phyloP scores from a whole-genome alignment of 2,329 filamentous ascomycete species.

The Verticillium alfalfae region DNA sequence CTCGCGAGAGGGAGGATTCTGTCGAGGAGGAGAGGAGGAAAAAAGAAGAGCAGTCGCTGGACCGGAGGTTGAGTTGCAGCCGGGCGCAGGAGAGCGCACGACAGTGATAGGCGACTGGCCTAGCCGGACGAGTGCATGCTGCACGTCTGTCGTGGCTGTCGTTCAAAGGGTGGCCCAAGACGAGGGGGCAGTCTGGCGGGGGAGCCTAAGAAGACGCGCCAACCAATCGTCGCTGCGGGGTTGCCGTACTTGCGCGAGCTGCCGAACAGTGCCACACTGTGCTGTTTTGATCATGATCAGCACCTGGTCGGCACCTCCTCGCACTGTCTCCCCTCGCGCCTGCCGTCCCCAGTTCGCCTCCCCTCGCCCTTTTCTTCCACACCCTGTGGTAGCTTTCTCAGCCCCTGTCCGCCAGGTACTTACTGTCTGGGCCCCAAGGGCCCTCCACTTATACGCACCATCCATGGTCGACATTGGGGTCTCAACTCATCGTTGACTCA shows the following conservation, averaged over 20 bases:
- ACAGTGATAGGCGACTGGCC: neutral
- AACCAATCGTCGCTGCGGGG: neutral
- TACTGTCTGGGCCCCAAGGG: no score
- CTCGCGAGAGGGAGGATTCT: neutral
- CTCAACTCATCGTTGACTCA: no score
- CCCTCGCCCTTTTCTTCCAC: no score
- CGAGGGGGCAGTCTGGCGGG: neutral
- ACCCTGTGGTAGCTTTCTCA: no score
- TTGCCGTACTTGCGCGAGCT: neutral
- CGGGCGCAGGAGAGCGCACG: neutral
- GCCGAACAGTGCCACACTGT: neutral
- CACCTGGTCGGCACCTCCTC: no score
- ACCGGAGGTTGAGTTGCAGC: neutral
- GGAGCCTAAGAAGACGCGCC: neutral
- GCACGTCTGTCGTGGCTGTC: conserved; percentile 43
- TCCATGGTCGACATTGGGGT: no score
- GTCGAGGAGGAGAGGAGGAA: neutral
- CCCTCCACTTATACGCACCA: no score
- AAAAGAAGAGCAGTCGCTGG: neutral
- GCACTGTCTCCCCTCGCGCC: no score
- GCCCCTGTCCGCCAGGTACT: no score
- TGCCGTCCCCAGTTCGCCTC: no score
- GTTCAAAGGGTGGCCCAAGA: conserved; percentile 29
- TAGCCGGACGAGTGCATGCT: conserved; percentile 17
- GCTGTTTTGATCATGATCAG: neutral